Percentiles rank a stretch among this genome's conserved stretches.
Evolutionary conservation across 768 basidiomycete species (phyloP).

Genomic region (Trametes coccinea): DNA sequence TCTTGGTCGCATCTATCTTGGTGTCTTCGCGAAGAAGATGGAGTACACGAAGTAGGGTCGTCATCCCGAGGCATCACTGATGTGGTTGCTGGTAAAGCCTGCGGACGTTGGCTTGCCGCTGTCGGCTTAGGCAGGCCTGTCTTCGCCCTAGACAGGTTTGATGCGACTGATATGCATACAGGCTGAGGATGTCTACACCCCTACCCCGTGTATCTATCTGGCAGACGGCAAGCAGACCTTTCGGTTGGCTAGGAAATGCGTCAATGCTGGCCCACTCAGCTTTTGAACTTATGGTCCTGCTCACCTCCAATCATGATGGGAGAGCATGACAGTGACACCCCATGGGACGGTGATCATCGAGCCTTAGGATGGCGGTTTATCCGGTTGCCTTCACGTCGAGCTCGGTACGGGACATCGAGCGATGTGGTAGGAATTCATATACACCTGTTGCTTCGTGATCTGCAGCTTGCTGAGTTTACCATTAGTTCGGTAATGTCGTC

Average conservation of each 20-base stretch:
- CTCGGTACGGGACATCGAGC: neutral
- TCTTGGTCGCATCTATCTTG: neutral
- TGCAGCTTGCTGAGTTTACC: too few relatives aligned
- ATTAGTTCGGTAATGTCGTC: neutral
- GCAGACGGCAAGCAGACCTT: too few relatives aligned
- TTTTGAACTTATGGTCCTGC: neutral
- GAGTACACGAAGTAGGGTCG: neutral
- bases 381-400: constrained; percentile 2
- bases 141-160: too few relatives aligned
- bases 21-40: neutral
- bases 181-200: too few relatives aligned
- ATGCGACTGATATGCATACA: too few relatives aligned
- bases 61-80: neutral
- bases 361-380: neutral
- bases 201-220: too few relatives aligned
- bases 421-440: neutral
- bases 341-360: constrained; percentile 8
- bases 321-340: neutral
- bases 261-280: too few relatives aligned
- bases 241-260: too few relatives aligned
- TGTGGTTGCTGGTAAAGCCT: neutral
- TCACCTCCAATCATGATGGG: constrained; percentile 2
- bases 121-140: too few relatives aligned
- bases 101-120: too few relatives aligned
- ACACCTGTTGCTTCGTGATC: neutral